These are phyloP conservation scores for Spiraea crenata DNA, from an alignment of 331 rosid genomes.

Conservation along the genomic window DNA sequence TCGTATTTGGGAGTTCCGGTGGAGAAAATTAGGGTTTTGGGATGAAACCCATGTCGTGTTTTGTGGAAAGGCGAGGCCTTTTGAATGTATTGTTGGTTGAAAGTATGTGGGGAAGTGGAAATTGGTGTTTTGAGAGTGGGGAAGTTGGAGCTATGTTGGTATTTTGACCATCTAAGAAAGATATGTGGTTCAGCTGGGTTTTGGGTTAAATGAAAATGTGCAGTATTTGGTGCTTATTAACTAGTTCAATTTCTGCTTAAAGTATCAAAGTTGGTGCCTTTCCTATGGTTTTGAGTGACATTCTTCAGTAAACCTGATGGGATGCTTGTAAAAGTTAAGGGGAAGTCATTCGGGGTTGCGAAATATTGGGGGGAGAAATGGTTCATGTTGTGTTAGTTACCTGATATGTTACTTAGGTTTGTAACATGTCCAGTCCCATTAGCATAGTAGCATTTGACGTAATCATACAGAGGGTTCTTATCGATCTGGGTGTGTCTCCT, in stretches of 20 bases:
- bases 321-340: not conserved
- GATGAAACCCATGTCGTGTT: not conserved
- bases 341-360: not conserved
- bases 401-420: not conserved
- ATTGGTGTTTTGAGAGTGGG: not conserved
- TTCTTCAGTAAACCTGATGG: not conserved
- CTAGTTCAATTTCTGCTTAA: not conserved
- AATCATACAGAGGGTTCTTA: not conserved
- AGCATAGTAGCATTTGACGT: not conserved
- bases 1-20: not conserved
- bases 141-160: not conserved
- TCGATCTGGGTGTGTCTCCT: not conserved
- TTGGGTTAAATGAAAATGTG: not conserved
- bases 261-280: not conserved
- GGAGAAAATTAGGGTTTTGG: conserved; percentile 26
- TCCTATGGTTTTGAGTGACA: not conserved
- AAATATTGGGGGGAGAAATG: not conserved
- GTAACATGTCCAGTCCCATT: not conserved
- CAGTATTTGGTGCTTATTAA: not conserved
- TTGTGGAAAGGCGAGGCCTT: not conserved
- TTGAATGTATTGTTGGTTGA: not conserved
- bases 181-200: not conserved
- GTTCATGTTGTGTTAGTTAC: not conserved
- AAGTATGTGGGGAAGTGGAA: not conserved
- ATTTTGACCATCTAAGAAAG: not conserved